Percentiles rank a stretch among this genome's conserved stretches.
phyloP scores from a whole-genome alignment of 768 basidiomycete species.

The Leccinum broughii region DNA sequence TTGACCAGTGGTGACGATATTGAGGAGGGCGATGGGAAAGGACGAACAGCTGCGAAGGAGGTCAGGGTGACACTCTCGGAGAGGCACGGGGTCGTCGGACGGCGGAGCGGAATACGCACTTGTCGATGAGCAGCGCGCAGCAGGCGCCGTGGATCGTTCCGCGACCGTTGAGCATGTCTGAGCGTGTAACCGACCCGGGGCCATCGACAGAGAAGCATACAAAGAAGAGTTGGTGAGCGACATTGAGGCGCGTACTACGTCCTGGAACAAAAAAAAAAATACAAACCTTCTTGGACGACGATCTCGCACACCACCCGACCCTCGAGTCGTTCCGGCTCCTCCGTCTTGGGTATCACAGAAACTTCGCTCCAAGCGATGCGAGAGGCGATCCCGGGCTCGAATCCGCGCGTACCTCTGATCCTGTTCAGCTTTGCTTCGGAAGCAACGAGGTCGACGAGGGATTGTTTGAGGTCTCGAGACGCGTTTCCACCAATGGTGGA shows the following conservation, averaged over 20 bases:
- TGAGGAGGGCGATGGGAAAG: conserved; percentile 41
- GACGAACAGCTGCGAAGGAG: conserved; percentile 47
- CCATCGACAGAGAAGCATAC: not conserved
- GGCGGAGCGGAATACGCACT: conserved; percentile 34
- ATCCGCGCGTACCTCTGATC: conserved; percentile 17
- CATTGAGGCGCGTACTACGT: not conserved
- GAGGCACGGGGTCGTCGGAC: not conserved
- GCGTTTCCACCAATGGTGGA: conserved; percentile 32
- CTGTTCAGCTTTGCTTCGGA: conserved; percentile 4
- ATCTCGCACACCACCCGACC: too few species aligned
- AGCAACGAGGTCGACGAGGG: conserved; percentile 23
- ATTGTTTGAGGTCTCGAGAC: conserved; percentile 27
- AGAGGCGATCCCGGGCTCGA: conserved; percentile 24
- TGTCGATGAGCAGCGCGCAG: conserved; percentile 52
- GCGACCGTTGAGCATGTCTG: conserved; percentile 56
- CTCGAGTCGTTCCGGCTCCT: conserved; percentile 46
- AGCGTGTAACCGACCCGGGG: not conserved
- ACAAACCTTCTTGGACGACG: too few species aligned
- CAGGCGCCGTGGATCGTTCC: conserved; percentile 58
- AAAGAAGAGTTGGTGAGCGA: not conserved
- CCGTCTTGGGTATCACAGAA: conserved; percentile 43
- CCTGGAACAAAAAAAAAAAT: not conserved
- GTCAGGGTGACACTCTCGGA: not conserved
- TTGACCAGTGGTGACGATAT: conserved; percentile 29
- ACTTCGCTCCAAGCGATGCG: conserved; percentile 40